These are phyloP conservation scores for Tuber borchii DNA, from an alignment of 495 filamentous ascomycete species.

Conservation along the genomic window DNA sequence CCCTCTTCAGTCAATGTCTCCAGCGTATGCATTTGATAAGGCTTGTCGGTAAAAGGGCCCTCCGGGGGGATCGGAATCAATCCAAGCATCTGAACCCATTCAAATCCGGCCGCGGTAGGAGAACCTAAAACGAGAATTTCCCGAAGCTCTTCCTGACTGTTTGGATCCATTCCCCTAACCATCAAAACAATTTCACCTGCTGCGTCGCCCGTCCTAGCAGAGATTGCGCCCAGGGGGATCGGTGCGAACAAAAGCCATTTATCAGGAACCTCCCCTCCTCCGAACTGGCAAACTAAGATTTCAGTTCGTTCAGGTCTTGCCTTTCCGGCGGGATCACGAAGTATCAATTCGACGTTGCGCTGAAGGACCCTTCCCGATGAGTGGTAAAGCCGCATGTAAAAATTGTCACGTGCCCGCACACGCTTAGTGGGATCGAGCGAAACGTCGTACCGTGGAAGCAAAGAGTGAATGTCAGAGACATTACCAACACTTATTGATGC, in stretches of 20 bases:
- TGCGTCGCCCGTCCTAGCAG: constrained; percentile 68
- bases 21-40: constrained; percentile 30
- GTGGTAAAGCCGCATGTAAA: constrained; percentile 76
- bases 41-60: constrained; percentile 40
- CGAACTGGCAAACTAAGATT: constrained; percentile 82
- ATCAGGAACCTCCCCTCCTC: constrained; percentile 51
- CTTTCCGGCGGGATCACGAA: constrained; percentile 63
- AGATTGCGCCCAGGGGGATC: constrained; percentile 59
- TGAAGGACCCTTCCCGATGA: constrained; percentile 82
- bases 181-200: constrained; percentile 71
- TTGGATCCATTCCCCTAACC: constrained; percentile 61
- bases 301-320: constrained; percentile 59
- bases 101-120: constrained; percentile 53
- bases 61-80: constrained; percentile 66
- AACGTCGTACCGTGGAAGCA: constrained; percentile 64
- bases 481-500: constrained; percentile 71
- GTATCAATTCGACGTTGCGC: constrained; percentile 80
- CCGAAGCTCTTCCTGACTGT: constrained; percentile 58
- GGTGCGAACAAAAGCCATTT: constrained; percentile 87
- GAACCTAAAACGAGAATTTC: constrained; percentile 75
- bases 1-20: constrained; percentile 40
- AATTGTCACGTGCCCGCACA: constrained; percentile 82
- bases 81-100: constrained; percentile 85
- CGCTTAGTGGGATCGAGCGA: constrained; percentile 63
- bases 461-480: constrained; percentile 66